Evolutionary conservation across 2,329 filamentous ascomycete genomes (phyloP), one percentile per base, ranked within the genome.

Genomic region (Colletotrichum filicis): DNA sequence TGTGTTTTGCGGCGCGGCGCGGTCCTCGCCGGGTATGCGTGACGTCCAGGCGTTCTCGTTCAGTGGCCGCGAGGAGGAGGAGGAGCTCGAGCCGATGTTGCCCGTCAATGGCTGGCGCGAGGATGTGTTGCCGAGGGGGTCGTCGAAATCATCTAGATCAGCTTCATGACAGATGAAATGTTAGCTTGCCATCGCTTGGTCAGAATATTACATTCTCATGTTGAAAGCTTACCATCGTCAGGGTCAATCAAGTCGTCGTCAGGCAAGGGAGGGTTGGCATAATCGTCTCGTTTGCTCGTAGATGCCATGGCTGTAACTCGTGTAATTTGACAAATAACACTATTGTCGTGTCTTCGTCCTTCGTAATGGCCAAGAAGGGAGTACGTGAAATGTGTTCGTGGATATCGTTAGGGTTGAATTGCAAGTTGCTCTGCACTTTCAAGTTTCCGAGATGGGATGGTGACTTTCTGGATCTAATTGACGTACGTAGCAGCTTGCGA

Each of bases 121-220:
- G 75, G 93, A 92, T 76, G 88, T 86, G 73, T 84, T 83, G 75
- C 89, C 87, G 76, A 97, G 88, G 53, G 95, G 95, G 83, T 98
- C 95, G 80, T 98, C 95, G 79, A 98, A 95, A 82, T 98, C 95
- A 83, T 97, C 94, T 79, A 98, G 92, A 78, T 95, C 94, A 79
- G 93, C 94, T 94, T 79, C 16, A 53, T 19, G 8, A 19, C 24
- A 12, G 30, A 59, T 5, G 6, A 9, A 46, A 7, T 14, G 30
- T 68, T 28, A 60, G 66, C 19, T 35, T 19, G 11, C 12, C 24
- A 19, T 30, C 32, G 26, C 28, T 19, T 7, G 19, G 24, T n/a
- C 5, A 32, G 19, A 49, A 11, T n/a, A n/a, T 24, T 4, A 35
- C 4, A 14, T 12, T 1, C 14, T n/a, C 12, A 14, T 11, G 4